Conservation (phyloP, 306 rosid species). For the Carpinus fangiana region DNA sequence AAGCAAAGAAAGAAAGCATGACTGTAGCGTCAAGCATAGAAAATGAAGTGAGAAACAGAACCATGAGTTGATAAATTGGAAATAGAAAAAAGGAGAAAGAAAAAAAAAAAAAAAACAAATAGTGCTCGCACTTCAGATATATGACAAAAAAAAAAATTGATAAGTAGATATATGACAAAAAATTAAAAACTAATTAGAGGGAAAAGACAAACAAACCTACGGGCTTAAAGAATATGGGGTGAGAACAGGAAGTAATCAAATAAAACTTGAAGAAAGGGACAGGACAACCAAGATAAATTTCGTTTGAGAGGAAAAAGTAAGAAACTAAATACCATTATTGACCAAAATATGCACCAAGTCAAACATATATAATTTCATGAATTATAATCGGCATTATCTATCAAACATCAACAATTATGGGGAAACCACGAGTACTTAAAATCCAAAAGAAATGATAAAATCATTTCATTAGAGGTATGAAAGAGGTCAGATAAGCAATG, state of each 20-base stretch:
- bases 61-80: no score
- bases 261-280: neutral
- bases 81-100: no score
- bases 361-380: neutral
- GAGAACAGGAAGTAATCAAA: neutral
- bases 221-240: neutral
- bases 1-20: no score
- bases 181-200: neutral
- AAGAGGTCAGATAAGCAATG: constrained; percentile 20
- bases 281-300: neutral
- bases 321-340: neutral
- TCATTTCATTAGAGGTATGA: neutral
- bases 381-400: neutral
- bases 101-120: no score
- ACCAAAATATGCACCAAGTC: neutral
- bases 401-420: neutral
- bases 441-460: constrained; percentile 9
- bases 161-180: neutral
- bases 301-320: neutral
- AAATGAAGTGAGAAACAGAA: neutral
- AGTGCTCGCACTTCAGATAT: neutral
- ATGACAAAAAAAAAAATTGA: neutral
- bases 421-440: neutral
- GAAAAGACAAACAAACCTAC: no score
- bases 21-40: neutral